A percentile compares a stretch with the other conserved stretches of the same genome.
These are phyloP conservation scores for Globisporangium alternatum DNA, from an alignment of 352 stramenopile species.

Conservation along the genomic window DNA sequence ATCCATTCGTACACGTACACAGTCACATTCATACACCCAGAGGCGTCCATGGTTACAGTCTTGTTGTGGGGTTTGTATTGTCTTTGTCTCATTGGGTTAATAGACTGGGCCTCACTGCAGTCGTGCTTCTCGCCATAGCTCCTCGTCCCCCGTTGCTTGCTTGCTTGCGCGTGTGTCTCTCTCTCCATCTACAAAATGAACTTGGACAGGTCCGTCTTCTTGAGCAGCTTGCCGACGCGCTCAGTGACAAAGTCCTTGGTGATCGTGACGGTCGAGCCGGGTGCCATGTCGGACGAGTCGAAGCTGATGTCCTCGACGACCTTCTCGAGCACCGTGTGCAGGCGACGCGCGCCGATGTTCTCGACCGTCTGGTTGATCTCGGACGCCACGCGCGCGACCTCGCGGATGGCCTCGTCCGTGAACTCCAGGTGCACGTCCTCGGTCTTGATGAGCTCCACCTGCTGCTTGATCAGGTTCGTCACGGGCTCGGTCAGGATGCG, in stretches of 20 bases:
- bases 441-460: slow-evolving; percentile 96
- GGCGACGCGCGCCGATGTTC: slow-evolving; percentile 98
- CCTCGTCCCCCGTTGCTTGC: not conserved
- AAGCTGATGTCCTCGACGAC: slow-evolving; percentile 99
- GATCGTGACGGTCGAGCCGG: slow-evolving; percentile 85
- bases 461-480: slow-evolving; percentile 98
- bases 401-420: slow-evolving; percentile 95
- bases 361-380: slow-evolving; percentile 96
- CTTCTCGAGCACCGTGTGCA: slow-evolving; percentile 98
- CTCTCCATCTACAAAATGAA: slow-evolving; percentile 94
- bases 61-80: not conserved
- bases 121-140: not conserved
- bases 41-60: not conserved
- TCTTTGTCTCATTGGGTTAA: not conserved
- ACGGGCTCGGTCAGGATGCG: slow-evolving; percentile 99
- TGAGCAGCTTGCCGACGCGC: slow-evolving; percentile 92
- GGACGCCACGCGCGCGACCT: slow-evolving; percentile 95
- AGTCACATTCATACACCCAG: not conserved
- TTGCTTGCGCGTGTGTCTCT: not conserved
- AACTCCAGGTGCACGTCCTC: slow-evolving; percentile 96
- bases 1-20: no score
- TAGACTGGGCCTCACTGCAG: not conserved
- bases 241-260: slow-evolving; percentile 94
- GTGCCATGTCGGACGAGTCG: slow-evolving; percentile 91
- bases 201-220: slow-evolving; percentile 96